Conservation (phyloP, 805 yeast species). For the Limtongia smithiae region DNA sequence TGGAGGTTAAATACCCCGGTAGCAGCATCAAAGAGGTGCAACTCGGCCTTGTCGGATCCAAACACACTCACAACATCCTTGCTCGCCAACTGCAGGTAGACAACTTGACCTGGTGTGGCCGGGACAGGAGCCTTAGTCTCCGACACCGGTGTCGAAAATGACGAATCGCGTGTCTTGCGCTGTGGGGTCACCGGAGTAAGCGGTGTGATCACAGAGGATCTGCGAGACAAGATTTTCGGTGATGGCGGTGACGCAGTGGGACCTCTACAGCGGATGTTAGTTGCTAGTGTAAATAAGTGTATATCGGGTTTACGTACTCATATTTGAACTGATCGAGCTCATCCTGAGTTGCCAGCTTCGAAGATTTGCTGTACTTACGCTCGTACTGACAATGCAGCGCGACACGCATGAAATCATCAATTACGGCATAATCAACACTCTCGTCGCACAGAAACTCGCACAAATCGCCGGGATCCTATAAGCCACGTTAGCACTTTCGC, state of each 20-base stretch:
- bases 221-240: slow-evolving; percentile 12
- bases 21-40: slow-evolving; percentile 57
- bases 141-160: neutral
- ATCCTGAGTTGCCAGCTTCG: slow-evolving; percentile 41
- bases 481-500: slow-evolving; percentile 1
- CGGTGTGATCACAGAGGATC: slow-evolving; percentile 5
- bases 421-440: slow-evolving; percentile 45
- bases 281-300: neutral
- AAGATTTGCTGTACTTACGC: slow-evolving; percentile 54
- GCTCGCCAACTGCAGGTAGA: slow-evolving; percentile 2
- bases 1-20: slow-evolving; percentile 48
- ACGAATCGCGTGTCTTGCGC: neutral
- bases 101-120: slow-evolving; percentile 20
- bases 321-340: slow-evolving; percentile 54
- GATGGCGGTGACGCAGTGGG: slow-evolving; percentile 21
- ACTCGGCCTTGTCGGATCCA: slow-evolving; percentile 37
- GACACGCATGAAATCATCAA: slow-evolving; percentile 59
- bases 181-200: slow-evolving; percentile 18
- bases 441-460: slow-evolving; percentile 76
- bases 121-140: slow-evolving; percentile 6
- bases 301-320: slow-evolving; percentile 11
- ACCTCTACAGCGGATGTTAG: neutral
- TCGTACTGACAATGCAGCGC: slow-evolving; percentile 72
- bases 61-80: slow-evolving; percentile 10
- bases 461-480: slow-evolving; percentile 65